Conservation (phyloP, 768 basidiomycete genomes). For the Podaxis mareebaensis region DNA sequence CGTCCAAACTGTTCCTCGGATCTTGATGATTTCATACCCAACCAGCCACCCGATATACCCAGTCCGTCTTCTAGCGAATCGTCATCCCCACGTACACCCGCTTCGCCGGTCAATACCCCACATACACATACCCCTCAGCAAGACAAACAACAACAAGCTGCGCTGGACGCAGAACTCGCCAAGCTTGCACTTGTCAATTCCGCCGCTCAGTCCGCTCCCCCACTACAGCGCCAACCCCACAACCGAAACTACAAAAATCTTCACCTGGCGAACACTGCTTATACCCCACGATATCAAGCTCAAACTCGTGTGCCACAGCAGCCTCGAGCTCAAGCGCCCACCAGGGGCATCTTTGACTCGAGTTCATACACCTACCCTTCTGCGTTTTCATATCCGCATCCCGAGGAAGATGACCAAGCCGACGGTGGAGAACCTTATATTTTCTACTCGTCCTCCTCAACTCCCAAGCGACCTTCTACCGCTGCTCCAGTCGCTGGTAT, state of each 20-base stretch:
- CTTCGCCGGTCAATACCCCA: slow-evolving; percentile 11
- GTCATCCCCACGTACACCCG: slow-evolving; percentile 13
- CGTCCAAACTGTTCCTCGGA: not conserved
- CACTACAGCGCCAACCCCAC: slow-evolving; percentile 3
- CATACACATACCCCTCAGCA: slow-evolving; percentile 14
- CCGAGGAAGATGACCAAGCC: not conserved
- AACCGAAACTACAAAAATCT: slow-evolving; percentile 15
- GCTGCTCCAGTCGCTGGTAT: slow-evolving; percentile 2
- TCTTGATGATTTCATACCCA: not conserved
- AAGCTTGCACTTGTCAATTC: slow-evolving; percentile 1
- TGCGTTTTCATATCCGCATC: not conserved
- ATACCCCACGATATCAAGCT: not conserved
- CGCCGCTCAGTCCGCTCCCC: not conserved
- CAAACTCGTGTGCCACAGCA: not conserved
- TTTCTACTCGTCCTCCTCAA: slow-evolving; percentile 12
- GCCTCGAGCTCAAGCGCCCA: not conserved
- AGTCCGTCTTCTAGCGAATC: slow-evolving; percentile 12
- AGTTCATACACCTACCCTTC: not conserved
- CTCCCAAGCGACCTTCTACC: not conserved
- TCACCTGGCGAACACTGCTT: slow-evolving; percentile 3
- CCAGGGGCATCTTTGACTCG: slow-evolving; percentile 13
- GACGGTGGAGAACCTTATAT: slow-evolving; percentile 8
- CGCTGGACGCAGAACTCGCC: slow-evolving; percentile 1
- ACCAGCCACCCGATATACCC: not conserved
- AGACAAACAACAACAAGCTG: not conserved